Base-by-base conservation (phyloP, 768 basidiomycete species). In the Candolleomyces eurysporus region DNA sequence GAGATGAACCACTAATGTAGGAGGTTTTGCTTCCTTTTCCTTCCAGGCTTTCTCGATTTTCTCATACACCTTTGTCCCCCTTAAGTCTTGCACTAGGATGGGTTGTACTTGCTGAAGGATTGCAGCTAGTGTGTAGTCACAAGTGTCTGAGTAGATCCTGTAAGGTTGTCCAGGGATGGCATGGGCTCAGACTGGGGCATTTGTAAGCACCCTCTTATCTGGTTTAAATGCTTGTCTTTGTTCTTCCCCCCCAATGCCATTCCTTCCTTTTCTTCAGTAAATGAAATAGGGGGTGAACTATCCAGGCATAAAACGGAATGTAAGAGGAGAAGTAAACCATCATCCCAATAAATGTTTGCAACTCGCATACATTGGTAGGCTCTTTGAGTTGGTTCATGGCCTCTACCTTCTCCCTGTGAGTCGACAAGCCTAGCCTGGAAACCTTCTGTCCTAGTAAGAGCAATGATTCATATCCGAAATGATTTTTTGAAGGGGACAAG, bases 401-500 rank as follows among this genome's bases (percentile, higher is more conserved):
- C 5, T 71, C 63, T 0, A 78, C 71, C 52, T 78, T 78, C 54
- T 76, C 74, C 49, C 67, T 59, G 60, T 78, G 72, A 26, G 26
- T 26, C 4, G 26, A 26, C 4, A 26, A 26, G 2, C 26, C 67
- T 57, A 61, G 77, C 70, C 68, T 46, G 0, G 76, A 79, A 0
- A 78, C 76, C 55, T 77, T 78, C 43, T 79, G 78, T 3, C 78
- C 78, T 7, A 79, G 64, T 1, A 79, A 63, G 0, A 75, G 50
- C 0, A 79, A 63, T 0, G 74, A 76, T 22, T 63, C 65, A 60
- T 69, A 78, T 0, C 52, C 70, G 10, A 78, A 63, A 57, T 75
- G 71, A 56, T 75, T 76, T 61, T 79, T 79, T 0, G 61, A 13
- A 0, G 71, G 77, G 0, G 76, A 72, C 0, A 78, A 61, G 2